These are phyloP conservation scores for Daedaleopsis sinensis DNA, from an alignment of 768 basidiomycete species.

Conservation along the genomic window DNA sequence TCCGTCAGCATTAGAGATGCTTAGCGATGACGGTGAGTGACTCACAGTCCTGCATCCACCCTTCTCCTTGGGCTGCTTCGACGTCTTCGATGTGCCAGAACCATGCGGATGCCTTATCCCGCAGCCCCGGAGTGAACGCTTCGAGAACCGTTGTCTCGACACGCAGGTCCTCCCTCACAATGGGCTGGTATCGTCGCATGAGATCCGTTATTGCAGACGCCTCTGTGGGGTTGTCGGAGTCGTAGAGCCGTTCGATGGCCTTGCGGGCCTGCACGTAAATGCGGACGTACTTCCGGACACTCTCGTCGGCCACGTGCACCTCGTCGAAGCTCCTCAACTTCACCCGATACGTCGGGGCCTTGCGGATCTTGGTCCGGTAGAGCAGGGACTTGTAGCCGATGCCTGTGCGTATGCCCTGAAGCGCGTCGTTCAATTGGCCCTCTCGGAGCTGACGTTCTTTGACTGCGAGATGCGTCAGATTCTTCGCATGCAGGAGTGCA, in stretches of 20 bases:
- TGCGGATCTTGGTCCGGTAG: not conserved
- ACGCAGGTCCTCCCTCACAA: not conserved
- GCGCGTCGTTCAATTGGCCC: not conserved
- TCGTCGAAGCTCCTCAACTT: not conserved
- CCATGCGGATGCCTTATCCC: not conserved
- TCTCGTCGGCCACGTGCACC: not conserved
- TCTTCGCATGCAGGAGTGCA: not conserved
- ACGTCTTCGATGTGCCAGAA: not conserved
- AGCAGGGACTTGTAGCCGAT: slow-evolving; percentile 1
- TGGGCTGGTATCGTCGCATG: not conserved
- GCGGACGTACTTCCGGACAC: not conserved
- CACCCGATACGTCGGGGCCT: not conserved
- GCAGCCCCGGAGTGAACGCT: not conserved
- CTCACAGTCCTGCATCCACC: not conserved
- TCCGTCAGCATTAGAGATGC: no score
- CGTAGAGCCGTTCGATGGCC: not conserved
- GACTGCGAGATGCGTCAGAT: not conserved
- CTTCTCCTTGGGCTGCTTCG: not conserved
- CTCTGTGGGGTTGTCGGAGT: not conserved
- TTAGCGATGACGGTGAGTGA: not conserved
- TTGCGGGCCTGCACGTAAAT: not conserved
- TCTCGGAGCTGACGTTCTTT: not conserved
- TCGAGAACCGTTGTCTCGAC: not conserved
- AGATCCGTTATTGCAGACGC: no score
- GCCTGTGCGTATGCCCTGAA: not conserved